Evolutionary conservation across 345 rosid species (phyloP), one percentile per base, ranked within the genome.

Genomic region (Alliaria petiolata): DNA sequence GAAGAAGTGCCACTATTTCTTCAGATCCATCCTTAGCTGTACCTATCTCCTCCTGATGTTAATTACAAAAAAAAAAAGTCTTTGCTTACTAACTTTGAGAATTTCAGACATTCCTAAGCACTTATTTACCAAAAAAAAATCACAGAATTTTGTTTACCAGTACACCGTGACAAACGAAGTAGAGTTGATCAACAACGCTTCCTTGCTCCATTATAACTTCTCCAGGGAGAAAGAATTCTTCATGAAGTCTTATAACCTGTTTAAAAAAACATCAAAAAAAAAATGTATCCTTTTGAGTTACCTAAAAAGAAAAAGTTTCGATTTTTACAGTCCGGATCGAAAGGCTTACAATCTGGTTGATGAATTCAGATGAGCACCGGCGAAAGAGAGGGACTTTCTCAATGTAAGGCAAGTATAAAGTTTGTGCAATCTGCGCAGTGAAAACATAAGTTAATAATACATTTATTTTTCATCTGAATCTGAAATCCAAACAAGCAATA

Each of bases 181-280:
- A 92, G 33, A 92, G 85, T 52, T 92, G 96, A 81, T 92, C 96
- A 11, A 81, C 83, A 25, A 67, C 71, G 0, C 83, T 82, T 68
- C 90, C 98, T 61, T 90, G 85, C 71, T 90, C 95, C 76, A 83
- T 81, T 20, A 90, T 80, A 57, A 87, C 87, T 79, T 92, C 95
- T 33, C 98, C 90, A 3, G 95, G 95, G 20, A 90, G 90, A 47
- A 90, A 90, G 39, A 82, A 82, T 30, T 90, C 98, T 57, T 92
- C 95, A 31, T 83, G 89, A 7, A 87, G 91, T 68, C 77, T 82
- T 17, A 76, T 82, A 63, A 88, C 92, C 96, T 92, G 80, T 38
- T 28, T 1, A 49, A 19, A 33, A 39, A 28, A 28, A 4, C 31
- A 46, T 38, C 33, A 62, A 14, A 60, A 62, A 14, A 60, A 54